Base-by-base conservation (phyloP, 78 protist genomes). In the Tieghemostelium lacteum region DNA sequence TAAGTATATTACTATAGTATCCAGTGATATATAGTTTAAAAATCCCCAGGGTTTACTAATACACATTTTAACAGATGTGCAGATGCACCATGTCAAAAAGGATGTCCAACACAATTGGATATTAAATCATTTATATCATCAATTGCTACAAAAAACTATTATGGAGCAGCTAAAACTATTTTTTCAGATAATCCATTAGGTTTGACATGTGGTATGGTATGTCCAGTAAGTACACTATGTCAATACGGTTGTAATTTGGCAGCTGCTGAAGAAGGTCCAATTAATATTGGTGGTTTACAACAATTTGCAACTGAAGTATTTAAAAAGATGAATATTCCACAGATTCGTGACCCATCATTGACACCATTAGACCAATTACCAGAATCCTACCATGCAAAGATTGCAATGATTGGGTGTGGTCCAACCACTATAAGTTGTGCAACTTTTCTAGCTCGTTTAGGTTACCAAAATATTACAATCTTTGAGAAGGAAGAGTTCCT, bases 171-270 rank as follows among this genome's bases (percentile, higher is more conserved):
- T 20, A 76, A 96, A 87, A 75, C 77, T 20, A 95, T 98, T 55
- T 93, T 96, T 64, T 95, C 98, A 2, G 97, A 96, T 94, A 98
- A 98, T 83, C 99, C 99, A 28, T 63, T 97, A 8, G 99, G 98
- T 34, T 72, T 95, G 26, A 92, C 98, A 8, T 97, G 99, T 65
- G 98, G 98, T 73, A 94, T 95, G 94, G 96, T 97, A 40, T 97
- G 99, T 73, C 98, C 99, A 24, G 89, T 92, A 1, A 33, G 66
- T 12, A 93, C 95, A 54, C 71, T 94, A 28, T 97, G 99, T 94
- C 96, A 93, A 49, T 98, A 98, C 40, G 97, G 97, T 19, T 98
- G 99, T 88, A 98, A 96, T 74, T 75, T 98, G 14, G 94, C 95
- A 28, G 97, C 97, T 2, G n/a, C 97, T 0, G 98, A 95, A 50